Evolutionary conservation across 169 alveolate species (phyloP), one percentile per base, ranked within the genome.

Genomic region (Plasmodium falciparum): DNA sequence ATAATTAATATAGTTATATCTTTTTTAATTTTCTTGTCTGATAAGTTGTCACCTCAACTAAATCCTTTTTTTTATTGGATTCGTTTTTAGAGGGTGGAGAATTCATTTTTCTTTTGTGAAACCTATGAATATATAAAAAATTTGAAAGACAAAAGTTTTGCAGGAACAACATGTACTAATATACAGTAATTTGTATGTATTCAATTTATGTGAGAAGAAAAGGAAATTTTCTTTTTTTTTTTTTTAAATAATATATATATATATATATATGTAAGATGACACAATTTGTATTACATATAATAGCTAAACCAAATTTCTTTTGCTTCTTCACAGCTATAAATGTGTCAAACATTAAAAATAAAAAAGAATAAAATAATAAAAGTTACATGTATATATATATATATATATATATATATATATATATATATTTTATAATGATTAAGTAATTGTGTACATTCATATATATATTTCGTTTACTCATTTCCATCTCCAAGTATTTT

Each of bases 241-340:
- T 54, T 13, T 54, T 54, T 54, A 15, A 15, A 15, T n/a, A 15
- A 54, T 17, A n/a, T 54, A 54, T 13, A 54, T 61, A 54, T 61
- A 26, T 17, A 17, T 61, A 26, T 3, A 17, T 13, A 59, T 15
- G 4, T 59, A 20, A 59, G 26, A 39, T 39, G 47, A 39, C 47
- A 5, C 11, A 20, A 65, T 29, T 8, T 3, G 1, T 6, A 33
- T 47, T 66, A 78, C 89, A 54, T 69, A 63, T 83, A 83, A 33
- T 67, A 71, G 52, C 33, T 26, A 22, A 83, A 73, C 91, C 91
- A 83, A 20, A n/a, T 20, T 54, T 69, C 63, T 45, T 83, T 83
- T 62, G 91, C 91, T 29, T 83, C 91, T 56, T 83, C 91, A 56
- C 91, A 83, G 49, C 89, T 78, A 13, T 26, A 43, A 13, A 52